These are phyloP conservation scores for Castanea crenata DNA, from an alignment of 306 rosid species.

Conservation along the genomic window DNA sequence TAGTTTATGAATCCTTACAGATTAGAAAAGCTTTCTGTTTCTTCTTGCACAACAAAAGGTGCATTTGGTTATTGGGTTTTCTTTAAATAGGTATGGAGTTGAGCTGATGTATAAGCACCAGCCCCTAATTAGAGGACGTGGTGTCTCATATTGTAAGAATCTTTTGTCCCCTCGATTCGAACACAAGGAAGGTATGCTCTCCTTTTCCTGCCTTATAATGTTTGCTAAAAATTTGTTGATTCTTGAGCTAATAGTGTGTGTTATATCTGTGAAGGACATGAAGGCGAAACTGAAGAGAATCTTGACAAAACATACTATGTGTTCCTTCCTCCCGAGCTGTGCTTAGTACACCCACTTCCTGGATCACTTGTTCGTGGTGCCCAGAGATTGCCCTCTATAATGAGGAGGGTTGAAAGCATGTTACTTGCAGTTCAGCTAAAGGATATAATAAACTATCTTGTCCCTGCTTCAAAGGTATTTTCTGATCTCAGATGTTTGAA, in stretches of 20 bases:
- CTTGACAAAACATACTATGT: slow-evolving; percentile 94
- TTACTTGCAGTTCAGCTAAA: slow-evolving; percentile 87
- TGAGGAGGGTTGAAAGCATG: slow-evolving; percentile 99
- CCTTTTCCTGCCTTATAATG: slow-evolving; percentile 10
- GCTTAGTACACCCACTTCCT: slow-evolving; percentile 87
- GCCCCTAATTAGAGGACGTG: slow-evolving; percentile 92
- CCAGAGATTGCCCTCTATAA: slow-evolving; percentile 94
- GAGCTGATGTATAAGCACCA: slow-evolving; percentile 80
- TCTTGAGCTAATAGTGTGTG: slow-evolving; percentile 23
- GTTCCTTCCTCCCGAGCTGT: slow-evolving; percentile 93
- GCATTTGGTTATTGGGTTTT: slow-evolving; percentile 62
- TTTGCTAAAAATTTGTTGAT: slow-evolving; percentile 12
- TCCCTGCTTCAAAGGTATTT: slow-evolving; percentile 72
- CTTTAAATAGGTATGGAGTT: slow-evolving; percentile 81
- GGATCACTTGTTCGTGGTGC: slow-evolving; percentile 98
- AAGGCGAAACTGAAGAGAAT: slow-evolving; percentile 77
- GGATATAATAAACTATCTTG: slow-evolving; percentile 64
- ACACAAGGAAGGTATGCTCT: slow-evolving; percentile 72
- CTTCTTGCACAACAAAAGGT: slow-evolving; percentile 67
- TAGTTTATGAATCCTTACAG: slow-evolving; percentile 46
- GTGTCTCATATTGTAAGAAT: slow-evolving; percentile 98
- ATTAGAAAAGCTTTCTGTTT: slow-evolving; percentile 62
- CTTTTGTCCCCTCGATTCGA: slow-evolving; percentile 94
- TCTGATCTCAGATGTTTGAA: slow-evolving; percentile 22
- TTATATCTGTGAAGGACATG: slow-evolving; percentile 43